Evolutionary conservation across 441 rosid genomes (phyloP), one percentile per base, ranked within the genome.

Genomic region (Adansonia madagascariensis): DNA sequence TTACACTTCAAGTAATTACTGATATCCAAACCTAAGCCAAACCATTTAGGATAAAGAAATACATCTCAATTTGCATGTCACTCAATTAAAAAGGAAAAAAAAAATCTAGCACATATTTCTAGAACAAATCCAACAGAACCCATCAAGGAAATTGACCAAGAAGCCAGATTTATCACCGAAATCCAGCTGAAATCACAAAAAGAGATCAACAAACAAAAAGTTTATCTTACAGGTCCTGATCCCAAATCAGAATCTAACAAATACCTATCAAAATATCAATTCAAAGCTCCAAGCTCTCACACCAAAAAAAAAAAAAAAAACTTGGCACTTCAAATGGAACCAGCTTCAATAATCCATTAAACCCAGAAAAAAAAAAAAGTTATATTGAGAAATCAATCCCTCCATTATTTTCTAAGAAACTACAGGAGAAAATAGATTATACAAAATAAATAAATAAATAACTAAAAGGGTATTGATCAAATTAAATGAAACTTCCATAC

Each of bases 171-270:
- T 73, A 41, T 20, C 76, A 76, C 24, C 6, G 60, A 53, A 78
- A 17, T 3, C n/a, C 70, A 52, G 65, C 70, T 44, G 27, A 75
- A 78, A 72, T 64, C 39, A 22, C 39, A 41, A 46, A 53, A 1
- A 60, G 15, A 59, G 56, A 3, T 50, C 98, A 94, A 83, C 97
- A 95, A 2, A 35, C 59, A 35, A 50, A 35, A 60, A 56, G 1
- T 53, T 15, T 92, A 69, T 49, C 24, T 75, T 77, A 75, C 56
- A 63, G 50, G 60, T 73, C 47, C 64, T 75, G 69, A 50, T 65
- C 71, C 71, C 44, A 80, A 78, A 80, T 70, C 77, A 68, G 49
- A 86, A 68, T 77, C 77, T 50, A 61, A 79, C 50, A 74, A 76
- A 71, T 8, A 78, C 75, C 81, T 59, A 77, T 41, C 1, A 74